Evolutionary conservation across 176 grass and related monocot species (phyloP), one percentile per base, ranked within the genome.

Genomic region (Musa itinerans): DNA sequence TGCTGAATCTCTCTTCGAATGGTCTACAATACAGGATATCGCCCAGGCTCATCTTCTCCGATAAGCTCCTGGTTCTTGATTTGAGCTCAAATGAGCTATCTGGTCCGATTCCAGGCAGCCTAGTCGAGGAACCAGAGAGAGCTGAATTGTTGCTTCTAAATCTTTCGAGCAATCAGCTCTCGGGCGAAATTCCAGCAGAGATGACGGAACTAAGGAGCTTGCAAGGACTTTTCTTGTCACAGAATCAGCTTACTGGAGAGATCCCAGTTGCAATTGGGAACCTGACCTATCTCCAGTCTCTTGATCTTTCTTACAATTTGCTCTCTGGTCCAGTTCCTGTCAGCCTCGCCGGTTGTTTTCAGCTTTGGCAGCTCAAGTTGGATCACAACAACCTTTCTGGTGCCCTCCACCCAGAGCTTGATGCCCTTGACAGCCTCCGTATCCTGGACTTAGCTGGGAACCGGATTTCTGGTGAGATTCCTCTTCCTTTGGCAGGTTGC

Each of bases 281-380:
- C 70, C 80, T 99, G 67, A 99, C 95, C 20, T 99, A 99, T 74
- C 71, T 99, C 75, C 95, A 99, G 74, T 78, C 77, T 50, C 87
- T 99, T 69, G 95, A 99, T 86, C 84, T 99, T 71, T 99, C 95
- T 3, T 78, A 80, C 29, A 99, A 99, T 78, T 74, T 43, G 6
- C 74, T 99, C n/a, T 91, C 86, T 21, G 88, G 90, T 34, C 17
- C 81, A 10, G 88, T 99, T 19, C 88, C 88, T 10, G 88, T 92
- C 1, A 86, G 90, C 53, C 90, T 99, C 12, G 95, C 95, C 15
- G 95, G 90, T 52, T 99, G 95, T 78, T 94, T 99, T 83, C 95
- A 99, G 84, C 88, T 99, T 58, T 82, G 87, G 49, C 92, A 89
- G 61, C 86, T 99, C 56, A 54, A 80, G 71, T 83, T 99, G 11